Conservation (phyloP, 257 asterid species). For the Fraxinus cuspidata region DNA sequence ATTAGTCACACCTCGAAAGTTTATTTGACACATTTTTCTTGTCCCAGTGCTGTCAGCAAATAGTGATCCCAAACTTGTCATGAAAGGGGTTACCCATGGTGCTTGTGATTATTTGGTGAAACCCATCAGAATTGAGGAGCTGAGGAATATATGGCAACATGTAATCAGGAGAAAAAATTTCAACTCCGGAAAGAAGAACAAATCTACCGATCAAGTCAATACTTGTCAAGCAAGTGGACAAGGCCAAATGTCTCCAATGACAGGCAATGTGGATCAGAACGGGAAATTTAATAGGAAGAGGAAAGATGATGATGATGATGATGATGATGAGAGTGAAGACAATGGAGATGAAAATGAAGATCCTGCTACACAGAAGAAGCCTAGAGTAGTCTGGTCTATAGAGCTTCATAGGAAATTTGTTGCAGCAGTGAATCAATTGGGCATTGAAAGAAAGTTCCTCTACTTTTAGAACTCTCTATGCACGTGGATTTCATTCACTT, state of each 20-base stretch:
- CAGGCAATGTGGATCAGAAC: conserved; percentile 51
- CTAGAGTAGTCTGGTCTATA: conserved; percentile 89
- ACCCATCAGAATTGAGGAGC: conserved; percentile 77
- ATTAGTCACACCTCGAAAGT: conserved; percentile 11
- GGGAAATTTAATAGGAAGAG: conserved; percentile 65
- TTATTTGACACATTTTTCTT: conserved; percentile 15
- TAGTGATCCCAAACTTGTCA: conserved; percentile 68
- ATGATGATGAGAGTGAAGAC: conserved; percentile 68
- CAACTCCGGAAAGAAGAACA: conserved; percentile 37
- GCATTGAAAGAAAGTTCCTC: conserved; percentile 71
- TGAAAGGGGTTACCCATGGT: conserved; percentile 82
- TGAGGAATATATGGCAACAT: conserved; percentile 86
- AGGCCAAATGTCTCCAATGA: conserved; percentile 41
- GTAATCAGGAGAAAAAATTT: conserved; percentile 66
- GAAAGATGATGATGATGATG: conserved; percentile 89
- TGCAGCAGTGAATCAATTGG: conserved; percentile 77
- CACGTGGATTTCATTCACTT: conserved; percentile 2
- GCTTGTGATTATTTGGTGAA: conserved; percentile 94
- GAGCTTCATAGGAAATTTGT: conserved; percentile 93
- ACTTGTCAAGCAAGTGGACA: conserved; percentile 44
- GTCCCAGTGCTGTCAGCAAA: conserved; percentile 81
- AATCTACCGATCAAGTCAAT: conserved; percentile 36
- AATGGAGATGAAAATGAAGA: conserved; percentile 60
- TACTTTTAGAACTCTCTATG: not conserved
- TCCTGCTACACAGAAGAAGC: conserved; percentile 66